Evolutionary conservation across 2,329 filamentous ascomycete species (phyloP).

Genomic region (Fusarium nisikadoi): DNA sequence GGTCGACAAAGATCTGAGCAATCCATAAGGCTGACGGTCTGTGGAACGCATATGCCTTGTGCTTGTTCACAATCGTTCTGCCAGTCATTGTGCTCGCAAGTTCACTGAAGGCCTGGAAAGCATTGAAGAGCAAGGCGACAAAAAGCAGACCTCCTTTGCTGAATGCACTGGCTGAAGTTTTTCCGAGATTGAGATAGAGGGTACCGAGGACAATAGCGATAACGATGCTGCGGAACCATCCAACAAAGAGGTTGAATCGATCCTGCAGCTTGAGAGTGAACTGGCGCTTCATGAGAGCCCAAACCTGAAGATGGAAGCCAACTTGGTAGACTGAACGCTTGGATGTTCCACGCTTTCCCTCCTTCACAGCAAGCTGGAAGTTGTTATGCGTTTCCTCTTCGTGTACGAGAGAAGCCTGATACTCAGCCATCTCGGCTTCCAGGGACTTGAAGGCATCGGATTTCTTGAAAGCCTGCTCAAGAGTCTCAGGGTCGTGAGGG

Average conservation of each 20-base stretch:
- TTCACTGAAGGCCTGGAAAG: slow-evolving; percentile 87
- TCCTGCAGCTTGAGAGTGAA: slow-evolving; percentile 90
- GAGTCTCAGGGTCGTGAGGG: slow-evolving; percentile 73
- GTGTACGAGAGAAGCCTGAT: slow-evolving; percentile 70
- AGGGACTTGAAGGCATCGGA: slow-evolving; percentile 69
- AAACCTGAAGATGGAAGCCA: slow-evolving; percentile 84
- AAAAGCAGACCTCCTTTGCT: slow-evolving; percentile 85
- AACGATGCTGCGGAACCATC: slow-evolving; percentile 74
- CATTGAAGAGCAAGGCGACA: slow-evolving; percentile 83
- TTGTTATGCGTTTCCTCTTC: slow-evolving; percentile 78
- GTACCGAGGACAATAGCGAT: slow-evolving; percentile 84
- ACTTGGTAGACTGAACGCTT: slow-evolving; percentile 84
- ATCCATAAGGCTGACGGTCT: slow-evolving; percentile 85
- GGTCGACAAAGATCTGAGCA: slow-evolving; percentile 82
- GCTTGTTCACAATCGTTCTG: slow-evolving; percentile 83
- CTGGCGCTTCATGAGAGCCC: slow-evolving; percentile 84
- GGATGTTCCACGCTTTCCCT: slow-evolving; percentile 81
- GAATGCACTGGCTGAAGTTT: slow-evolving; percentile 77
- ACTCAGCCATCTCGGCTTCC: slow-evolving; percentile 73
- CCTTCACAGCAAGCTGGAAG: slow-evolving; percentile 78
- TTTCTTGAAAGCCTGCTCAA: slow-evolving; percentile 75
- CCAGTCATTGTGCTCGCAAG: slow-evolving; percentile 79
- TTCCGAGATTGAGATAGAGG: slow-evolving; percentile 77
- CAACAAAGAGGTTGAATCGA: slow-evolving; percentile 78
- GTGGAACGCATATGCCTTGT: slow-evolving; percentile 85